These are phyloP conservation scores for Phylloporus sp. DNA, from an alignment of 1,284 basidiomycete species.

Conservation along the genomic window DNA sequence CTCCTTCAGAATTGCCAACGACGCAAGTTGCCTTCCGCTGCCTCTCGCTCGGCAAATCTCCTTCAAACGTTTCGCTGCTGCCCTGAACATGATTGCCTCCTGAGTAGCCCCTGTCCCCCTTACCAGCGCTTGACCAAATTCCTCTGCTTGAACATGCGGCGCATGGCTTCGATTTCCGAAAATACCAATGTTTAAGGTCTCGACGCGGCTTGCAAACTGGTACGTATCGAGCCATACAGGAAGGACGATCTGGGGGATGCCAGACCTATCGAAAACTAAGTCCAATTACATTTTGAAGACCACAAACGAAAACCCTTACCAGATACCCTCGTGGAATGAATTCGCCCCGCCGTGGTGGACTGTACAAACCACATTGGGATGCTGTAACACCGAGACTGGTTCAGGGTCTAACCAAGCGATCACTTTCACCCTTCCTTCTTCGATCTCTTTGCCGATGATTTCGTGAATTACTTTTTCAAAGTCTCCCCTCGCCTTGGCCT, in stretches of 20 bases:
- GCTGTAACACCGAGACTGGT: background rate
- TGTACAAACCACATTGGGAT: background rate
- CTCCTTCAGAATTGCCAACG: conserved; percentile 4
- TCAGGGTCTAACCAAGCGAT: background rate
- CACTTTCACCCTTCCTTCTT: background rate
- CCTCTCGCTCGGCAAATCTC: background rate
- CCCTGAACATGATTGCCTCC: background rate
- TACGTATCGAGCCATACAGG: conserved; percentile 26
- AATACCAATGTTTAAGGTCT: conserved; percentile 6
- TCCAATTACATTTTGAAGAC: background rate
- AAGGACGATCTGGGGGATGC: background rate
- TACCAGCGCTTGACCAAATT: background rate
- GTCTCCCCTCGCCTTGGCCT: conserved; percentile 1
- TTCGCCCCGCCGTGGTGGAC: conserved; percentile 30
- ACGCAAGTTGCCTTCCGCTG: background rate
- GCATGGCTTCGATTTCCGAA: background rate
- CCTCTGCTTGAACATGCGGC: background rate
- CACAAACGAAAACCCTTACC: background rate
- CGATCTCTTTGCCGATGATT: background rate
- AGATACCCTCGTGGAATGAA: conserved; percentile 22
- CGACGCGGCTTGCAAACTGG: conserved; percentile 18
- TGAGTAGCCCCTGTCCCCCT: background rate
- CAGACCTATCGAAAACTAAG: background rate
- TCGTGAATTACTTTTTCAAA: conserved; percentile 1
- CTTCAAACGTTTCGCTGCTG: background rate